Conservation (phyloP, 2,329 filamentous ascomycete genomes). For the Ceratocystis papillata region DNA sequence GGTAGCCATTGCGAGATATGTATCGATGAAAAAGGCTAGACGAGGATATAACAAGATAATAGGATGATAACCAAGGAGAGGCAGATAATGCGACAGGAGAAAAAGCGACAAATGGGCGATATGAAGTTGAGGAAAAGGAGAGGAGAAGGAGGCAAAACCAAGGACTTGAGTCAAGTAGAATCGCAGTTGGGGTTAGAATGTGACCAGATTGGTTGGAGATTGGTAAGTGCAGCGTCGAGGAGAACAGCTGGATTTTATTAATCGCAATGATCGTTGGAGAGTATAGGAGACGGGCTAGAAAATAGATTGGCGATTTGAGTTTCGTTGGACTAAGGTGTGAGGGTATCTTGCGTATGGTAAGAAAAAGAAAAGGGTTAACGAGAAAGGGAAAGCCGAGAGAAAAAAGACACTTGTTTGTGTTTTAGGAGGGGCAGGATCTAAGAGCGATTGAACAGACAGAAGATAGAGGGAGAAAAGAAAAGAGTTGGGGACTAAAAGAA, state of each 20-base stretch:
- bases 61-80: background rate
- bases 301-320: background rate
- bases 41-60: background rate
- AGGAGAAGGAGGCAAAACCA: background rate
- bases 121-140: background rate
- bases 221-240: background rate
- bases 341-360: background rate
- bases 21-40: background rate
- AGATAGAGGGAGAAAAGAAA: background rate
- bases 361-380: constrained; percentile 4
- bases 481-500: background rate
- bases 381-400: background rate
- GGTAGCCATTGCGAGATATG: constrained; percentile 22
- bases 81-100: background rate
- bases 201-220: constrained; percentile 9
- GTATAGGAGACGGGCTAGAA: background rate
- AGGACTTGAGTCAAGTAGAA: background rate
- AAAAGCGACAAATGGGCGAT: background rate
- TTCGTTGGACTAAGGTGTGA: background rate
- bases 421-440: constrained; percentile 4
- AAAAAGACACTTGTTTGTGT: constrained; percentile 11
- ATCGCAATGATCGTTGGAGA: background rate
- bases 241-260: background rate
- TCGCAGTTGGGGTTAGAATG: background rate
- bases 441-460: background rate